Conservation (phyloP, 192 early-diverging fungal species). For the Radiomyces spectabilis region DNA sequence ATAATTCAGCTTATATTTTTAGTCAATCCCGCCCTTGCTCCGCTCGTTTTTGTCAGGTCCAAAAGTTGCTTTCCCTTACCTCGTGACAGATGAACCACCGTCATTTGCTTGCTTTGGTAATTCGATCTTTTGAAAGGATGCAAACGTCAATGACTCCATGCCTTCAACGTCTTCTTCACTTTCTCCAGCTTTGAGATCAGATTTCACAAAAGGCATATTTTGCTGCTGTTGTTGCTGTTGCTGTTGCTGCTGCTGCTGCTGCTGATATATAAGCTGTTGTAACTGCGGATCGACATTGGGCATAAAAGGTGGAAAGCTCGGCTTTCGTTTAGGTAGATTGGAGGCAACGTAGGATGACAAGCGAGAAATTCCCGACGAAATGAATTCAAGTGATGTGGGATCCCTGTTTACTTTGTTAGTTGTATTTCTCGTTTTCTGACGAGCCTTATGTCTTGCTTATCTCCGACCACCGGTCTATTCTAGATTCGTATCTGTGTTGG, state of each 20-base stretch:
- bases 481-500: no score
- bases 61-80: constrained; percentile 1
- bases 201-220: constrained; percentile 4
- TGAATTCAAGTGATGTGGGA: constrained; percentile 51
- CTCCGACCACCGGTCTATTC: no score
- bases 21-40: no score
- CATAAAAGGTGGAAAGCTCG: constrained; percentile 4
- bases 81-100: constrained; percentile 3
- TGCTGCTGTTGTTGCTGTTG: constrained; percentile 12
- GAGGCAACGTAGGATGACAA: constrained; percentile 57
- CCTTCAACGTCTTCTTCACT: constrained; percentile 2
- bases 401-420: no score
- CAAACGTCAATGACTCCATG: constrained; percentile 18
- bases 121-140: constrained; percentile 22
- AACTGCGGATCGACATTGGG: constrained; percentile 10
- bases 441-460: no score
- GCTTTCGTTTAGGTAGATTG: constrained; percentile 40
- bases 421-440: no score
- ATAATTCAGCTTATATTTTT: no score
- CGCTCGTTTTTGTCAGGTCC: no score
- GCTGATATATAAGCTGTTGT: constrained; percentile 24
- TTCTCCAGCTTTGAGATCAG: constrained; percentile 25
- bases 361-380: constrained; percentile 53
- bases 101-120: not conserved
- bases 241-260: constrained; percentile 18